phyloP scores from a whole-genome alignment of 805 yeast species.

The Cyberlindnera xishuangbannaensis region DNA sequence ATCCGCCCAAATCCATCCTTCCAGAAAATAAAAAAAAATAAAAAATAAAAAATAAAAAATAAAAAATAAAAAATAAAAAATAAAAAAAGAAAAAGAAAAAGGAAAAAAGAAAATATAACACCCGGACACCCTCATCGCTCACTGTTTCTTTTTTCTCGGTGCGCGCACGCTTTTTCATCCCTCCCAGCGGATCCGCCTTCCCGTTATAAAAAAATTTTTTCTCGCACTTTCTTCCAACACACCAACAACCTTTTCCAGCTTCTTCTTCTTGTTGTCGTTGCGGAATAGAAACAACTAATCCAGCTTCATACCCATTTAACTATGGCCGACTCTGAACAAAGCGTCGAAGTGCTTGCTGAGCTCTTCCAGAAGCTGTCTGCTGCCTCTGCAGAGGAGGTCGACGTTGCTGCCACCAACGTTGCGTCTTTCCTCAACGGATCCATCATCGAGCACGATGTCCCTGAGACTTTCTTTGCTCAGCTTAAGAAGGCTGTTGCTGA shows the following conservation, averaged over 20 bases:
- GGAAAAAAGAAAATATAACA: too few relatives aligned
- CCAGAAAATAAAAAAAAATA: too few relatives aligned
- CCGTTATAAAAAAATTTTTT: too few relatives aligned
- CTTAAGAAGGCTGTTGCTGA: constrained; percentile 69
- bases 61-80: too few relatives aligned
- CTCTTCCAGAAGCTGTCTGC: constrained; percentile 88
- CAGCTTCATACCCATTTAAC: too few relatives aligned
- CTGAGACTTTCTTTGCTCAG: constrained; percentile 77
- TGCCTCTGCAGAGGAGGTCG: constrained; percentile 79
- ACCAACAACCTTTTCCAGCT: constrained; percentile 1
- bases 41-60: too few relatives aligned
- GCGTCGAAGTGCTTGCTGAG: constrained; percentile 78
- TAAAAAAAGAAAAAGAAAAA: too few relatives aligned
- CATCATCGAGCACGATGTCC: constrained; percentile 97
- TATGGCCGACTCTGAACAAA: constrained; percentile 44
- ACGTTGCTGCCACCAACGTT: constrained; percentile 81
- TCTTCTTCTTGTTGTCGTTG: constrained; percentile 7
- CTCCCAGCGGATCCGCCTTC: too few relatives aligned
- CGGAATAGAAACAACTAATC: too few relatives aligned
- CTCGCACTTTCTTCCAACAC: too few relatives aligned
- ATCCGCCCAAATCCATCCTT: too few relatives aligned
- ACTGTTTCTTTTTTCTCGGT: constrained; percentile 5
- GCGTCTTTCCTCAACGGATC: constrained; percentile 93
- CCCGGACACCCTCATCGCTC: constrained; percentile 15
- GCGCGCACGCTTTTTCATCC: too few relatives aligned